Evolutionary conservation across 2,329 filamentous ascomycete genomes (phyloP), one percentile per base, ranked within the genome.

Genomic region (Nemania serpens): DNA sequence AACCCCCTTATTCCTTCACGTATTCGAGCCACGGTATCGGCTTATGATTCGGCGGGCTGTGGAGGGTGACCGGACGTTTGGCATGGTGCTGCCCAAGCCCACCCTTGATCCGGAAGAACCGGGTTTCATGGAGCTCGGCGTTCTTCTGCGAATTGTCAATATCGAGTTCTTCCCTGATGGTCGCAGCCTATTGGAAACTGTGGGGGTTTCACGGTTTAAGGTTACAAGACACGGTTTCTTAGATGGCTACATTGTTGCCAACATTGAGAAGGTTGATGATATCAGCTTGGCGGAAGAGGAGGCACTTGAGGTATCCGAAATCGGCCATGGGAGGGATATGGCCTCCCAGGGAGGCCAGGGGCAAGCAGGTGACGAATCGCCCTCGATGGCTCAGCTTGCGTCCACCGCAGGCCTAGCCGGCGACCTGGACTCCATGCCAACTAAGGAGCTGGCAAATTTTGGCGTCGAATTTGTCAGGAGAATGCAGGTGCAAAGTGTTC

Each of bases 1-100:
- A 1, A 92, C 94, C 85, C 91, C 90, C 0, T 93, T 91, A 0
- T 95, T 95, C 67, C 79, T 97, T 2, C 91, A 96, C 69, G 85
- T 97, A n/a, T 97, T 96, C 71, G 93, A 97, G 73, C 91, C 91
- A n/a, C 84, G 91, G 6, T 97, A 97, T 73, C 86, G 91, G 7
- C 81, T 95, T n/a, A 95, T 97, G 91, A 89, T 97, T 39, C 84
- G 89, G 48, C 85, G 92, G 37, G 89, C 87, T 0, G 79, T 96
- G 55, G 89, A 93, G 64, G 86, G 87, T 0, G 85, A 89, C 62
- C 81, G 85, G 13, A 90, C 86, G 22, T 97, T 97, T 70, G 93
- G 93, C 22, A 96, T 97, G 90, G 83, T 96, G 17, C 83, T 91
- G 70, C 87, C 88, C 64, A 90, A 88, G 66, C 78, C 84, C 77